These are phyloP conservation scores for Crithidia acanthocephali DNA, from an alignment of 208 protist species.

Conservation along the genomic window DNA sequence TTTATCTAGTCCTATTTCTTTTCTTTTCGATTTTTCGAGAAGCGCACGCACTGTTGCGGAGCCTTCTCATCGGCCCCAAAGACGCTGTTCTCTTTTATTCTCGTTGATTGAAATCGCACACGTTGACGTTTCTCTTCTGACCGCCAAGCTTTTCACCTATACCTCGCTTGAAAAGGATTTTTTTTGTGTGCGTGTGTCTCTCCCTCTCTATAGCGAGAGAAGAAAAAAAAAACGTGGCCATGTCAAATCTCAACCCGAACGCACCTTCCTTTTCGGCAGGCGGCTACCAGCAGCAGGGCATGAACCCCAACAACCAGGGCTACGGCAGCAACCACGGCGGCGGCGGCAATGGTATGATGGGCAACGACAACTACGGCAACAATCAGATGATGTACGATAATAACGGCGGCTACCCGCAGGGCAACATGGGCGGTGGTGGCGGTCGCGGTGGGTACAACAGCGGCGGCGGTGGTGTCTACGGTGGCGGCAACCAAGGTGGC, in stretches of 20 bases:
- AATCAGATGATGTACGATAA: constrained; percentile 30
- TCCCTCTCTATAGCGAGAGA: no score
- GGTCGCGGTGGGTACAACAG: constrained; percentile 10
- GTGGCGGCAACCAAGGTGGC: constrained; percentile 13
- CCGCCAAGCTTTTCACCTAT: no score
- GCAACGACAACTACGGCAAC: constrained; percentile 24
- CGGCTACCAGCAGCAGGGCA: constrained; percentile 11
- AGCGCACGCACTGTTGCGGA: no score
- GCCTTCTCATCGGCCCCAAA: not conserved
- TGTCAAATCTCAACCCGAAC: constrained; percentile 38
- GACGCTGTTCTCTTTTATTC: not conserved
- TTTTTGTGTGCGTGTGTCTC: not conserved
- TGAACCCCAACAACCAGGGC: constrained; percentile 21
- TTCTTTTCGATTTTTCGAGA: no score
- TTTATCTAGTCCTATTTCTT: no score
- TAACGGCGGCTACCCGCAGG: constrained; percentile 16
- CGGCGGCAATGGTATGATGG: constrained; percentile 12
- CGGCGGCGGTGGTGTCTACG: constrained; percentile 9
- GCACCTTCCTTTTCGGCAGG: constrained; percentile 26
- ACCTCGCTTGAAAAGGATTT: not conserved
- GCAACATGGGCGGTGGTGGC: constrained; percentile 16
- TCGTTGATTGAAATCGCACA: not conserved
- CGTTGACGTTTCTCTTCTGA: no score
- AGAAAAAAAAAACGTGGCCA: no score
- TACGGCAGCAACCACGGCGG: constrained; percentile 23